Conservation (phyloP, 345 rosid genomes). For the Ceriops zippeliana region DNA sequence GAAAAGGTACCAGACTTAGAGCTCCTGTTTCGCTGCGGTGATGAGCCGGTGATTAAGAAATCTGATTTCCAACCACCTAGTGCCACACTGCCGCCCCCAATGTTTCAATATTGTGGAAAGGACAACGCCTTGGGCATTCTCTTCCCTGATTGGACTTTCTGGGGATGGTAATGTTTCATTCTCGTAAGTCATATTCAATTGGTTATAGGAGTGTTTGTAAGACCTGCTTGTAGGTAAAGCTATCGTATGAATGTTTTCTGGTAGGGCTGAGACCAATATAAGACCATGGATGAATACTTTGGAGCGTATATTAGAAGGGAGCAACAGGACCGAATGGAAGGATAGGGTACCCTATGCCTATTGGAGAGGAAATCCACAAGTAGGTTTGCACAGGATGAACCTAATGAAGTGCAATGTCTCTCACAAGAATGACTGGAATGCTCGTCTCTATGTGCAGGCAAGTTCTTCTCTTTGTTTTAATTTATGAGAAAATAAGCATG, state of each 20-base stretch:
- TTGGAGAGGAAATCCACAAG: conserved; percentile 57
- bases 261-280: conserved; percentile 59
- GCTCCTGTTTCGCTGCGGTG: conserved; percentile 50
- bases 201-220: too few relatives aligned
- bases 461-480: neutral
- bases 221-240: neutral
- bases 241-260: neutral
- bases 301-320: conserved; percentile 38
- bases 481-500: neutral
- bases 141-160: conserved; percentile 74
- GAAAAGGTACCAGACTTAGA: conserved; percentile 62
- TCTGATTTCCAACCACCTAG: conserved; percentile 19
- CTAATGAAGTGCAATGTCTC: conserved; percentile 51
- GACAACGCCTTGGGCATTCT: conserved; percentile 42
- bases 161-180: conserved; percentile 56
- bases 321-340: conserved; percentile 43
- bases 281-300: conserved; percentile 51
- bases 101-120: conserved; percentile 61
- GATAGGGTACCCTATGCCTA: conserved; percentile 58
- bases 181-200: too few relatives aligned
- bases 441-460: conserved; percentile 34
- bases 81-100: conserved; percentile 41
- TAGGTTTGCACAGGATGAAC: conserved; percentile 28
- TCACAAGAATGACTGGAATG: conserved; percentile 30
- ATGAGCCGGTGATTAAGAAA: conserved; percentile 38